Evolutionary conservation across 768 basidiomycete genomes (phyloP).

Genomic region (Naematelia encephala): DNA sequence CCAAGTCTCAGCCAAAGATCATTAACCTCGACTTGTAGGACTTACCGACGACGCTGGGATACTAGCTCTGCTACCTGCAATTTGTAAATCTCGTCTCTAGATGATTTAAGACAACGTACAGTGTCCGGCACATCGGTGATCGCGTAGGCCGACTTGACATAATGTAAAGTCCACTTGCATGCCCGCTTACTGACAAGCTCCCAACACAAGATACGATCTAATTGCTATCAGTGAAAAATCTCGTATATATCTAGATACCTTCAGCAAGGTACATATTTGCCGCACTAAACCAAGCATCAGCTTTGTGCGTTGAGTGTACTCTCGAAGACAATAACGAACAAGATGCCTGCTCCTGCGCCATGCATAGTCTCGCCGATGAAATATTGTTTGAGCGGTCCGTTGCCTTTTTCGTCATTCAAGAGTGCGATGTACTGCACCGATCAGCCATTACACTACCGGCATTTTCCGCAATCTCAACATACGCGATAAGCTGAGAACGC

Average conservation of each 20-base stretch:
- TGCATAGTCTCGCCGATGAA: constrained; percentile 93
- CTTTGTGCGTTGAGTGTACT: not conserved
- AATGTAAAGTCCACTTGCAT: constrained; percentile 87
- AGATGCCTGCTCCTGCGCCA: constrained; percentile 50
- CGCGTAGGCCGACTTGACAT: constrained; percentile 90
- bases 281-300: constrained; percentile 23
- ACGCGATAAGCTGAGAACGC: constrained; percentile 83
- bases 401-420: constrained; percentile 75
- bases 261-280: constrained; percentile 71
- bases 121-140: constrained; percentile 92
- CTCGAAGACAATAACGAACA: constrained; percentile 42
- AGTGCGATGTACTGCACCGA: constrained; percentile 64
- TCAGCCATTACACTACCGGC: not conserved
- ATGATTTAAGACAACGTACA: constrained; percentile 51
- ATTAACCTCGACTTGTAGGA: not conserved
- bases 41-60: constrained; percentile 68
- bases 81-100: constrained; percentile 14
- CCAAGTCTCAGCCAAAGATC: not conserved
- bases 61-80: constrained; percentile 81
- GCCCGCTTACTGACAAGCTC: constrained; percentile 93
- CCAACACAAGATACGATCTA: constrained; percentile 85
- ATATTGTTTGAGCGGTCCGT: constrained; percentile 91
- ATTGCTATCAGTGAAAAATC: constrained; percentile 3
- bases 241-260: constrained; percentile 52
- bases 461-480: constrained; percentile 39